phyloP scores from a whole-genome alignment of 371 early-diverging fungal species.

The Lichtheimia ornata region DNA sequence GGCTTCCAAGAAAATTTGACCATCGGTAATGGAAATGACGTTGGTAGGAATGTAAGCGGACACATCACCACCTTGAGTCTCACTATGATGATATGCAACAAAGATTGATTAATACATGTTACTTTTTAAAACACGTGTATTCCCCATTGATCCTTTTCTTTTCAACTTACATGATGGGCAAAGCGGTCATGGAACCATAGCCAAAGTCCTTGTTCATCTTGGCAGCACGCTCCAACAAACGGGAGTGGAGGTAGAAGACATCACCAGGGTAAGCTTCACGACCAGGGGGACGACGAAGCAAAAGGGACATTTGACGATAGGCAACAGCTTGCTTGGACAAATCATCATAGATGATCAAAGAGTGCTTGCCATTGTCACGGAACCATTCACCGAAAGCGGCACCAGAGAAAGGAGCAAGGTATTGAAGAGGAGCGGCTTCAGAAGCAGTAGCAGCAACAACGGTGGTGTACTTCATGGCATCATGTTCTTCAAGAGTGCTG shows the following conservation, averaged over 20 bases:
- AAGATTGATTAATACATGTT: background rate
- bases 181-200: conserved; percentile 91
- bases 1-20: conserved; percentile 90
- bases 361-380: conserved; percentile 96
- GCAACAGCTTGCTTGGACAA: conserved; percentile 98
- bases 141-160: conserved; percentile 45
- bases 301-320: conserved; percentile 96
- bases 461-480: conserved; percentile 82
- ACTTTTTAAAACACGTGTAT: too few species aligned
- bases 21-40: conserved; percentile 98
- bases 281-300: conserved; percentile 97
- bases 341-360: conserved; percentile 94
- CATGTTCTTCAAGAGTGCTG: conserved; percentile 91
- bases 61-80: conserved; percentile 98
- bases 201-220: conserved; percentile 94
- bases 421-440: conserved; percentile 94
- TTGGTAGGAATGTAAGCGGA: conserved; percentile 98
- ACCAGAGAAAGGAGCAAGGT: conserved; percentile 95
- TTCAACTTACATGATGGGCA: conserved; percentile 94
- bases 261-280: conserved; percentile 98
- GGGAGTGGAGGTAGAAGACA: conserved; percentile 97
- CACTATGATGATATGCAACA: conserved; percentile 34
- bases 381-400: conserved; percentile 93
- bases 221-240: conserved; percentile 95
- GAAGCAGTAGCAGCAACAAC: conserved; percentile 97